phyloP scores from a whole-genome alignment of 108 stramenopile species.

The Fistulifera solaris region DNA sequence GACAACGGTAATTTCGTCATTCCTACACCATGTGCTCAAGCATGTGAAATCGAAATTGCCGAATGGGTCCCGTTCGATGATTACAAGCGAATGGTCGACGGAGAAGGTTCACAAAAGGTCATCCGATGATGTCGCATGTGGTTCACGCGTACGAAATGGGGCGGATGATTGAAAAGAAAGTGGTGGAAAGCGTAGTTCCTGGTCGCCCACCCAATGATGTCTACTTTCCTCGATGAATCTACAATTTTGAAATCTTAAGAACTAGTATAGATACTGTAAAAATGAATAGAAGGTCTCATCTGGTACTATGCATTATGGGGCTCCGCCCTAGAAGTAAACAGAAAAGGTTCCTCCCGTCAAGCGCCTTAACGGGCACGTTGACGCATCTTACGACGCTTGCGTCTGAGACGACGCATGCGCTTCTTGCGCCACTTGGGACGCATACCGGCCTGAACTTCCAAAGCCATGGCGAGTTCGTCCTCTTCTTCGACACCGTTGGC shows the following conservation, averaged over 20 bases:
- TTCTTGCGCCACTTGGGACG: constrained; percentile 89
- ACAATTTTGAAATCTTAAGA: too few species aligned
- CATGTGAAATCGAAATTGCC: constrained; percentile 53
- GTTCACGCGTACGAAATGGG: constrained; percentile 43
- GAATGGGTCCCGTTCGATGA: constrained; percentile 58
- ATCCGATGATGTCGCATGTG: constrained; percentile 69
- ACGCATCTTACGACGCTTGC: constrained; percentile 93
- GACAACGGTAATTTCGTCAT: constrained; percentile 29
- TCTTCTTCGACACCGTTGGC: constrained; percentile 77
- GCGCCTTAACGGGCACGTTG: constrained; percentile 82
- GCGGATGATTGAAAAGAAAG: constrained; percentile 38
- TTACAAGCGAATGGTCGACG: constrained; percentile 51
- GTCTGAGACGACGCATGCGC: constrained; percentile 87
- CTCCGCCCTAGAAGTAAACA: too few species aligned
- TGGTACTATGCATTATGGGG: too few species aligned
- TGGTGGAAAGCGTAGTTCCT: constrained; percentile 60
- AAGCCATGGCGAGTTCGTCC: constrained; percentile 57
- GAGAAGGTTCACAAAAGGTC: constrained; percentile 43
- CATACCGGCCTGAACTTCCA: constrained; percentile 79
- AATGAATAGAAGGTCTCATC: too few species aligned
- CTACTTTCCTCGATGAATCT: not conserved
- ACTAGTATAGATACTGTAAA: too few species aligned
- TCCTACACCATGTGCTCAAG: constrained; percentile 49
- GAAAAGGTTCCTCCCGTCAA: too few species aligned
- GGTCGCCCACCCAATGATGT: constrained; percentile 29